Evolutionary conservation across 1,139 yeast genomes (phyloP).

Genomic region (Insectozyma bohioensis): DNA sequence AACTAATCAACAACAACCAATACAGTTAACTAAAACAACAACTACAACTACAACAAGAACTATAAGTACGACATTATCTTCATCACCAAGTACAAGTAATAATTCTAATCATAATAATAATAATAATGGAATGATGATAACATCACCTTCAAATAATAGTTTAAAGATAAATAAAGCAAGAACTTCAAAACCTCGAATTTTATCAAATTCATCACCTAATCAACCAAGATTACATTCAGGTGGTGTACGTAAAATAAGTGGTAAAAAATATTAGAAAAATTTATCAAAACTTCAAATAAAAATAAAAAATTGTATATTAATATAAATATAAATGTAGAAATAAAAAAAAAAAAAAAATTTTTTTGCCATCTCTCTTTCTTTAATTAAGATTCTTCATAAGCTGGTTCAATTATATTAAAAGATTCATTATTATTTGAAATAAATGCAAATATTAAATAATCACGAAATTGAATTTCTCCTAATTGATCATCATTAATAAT

Average conservation of each 20-base stretch:
- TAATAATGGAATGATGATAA: slow-evolving; percentile 10
- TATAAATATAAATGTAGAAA: neutral
- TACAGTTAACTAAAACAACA: slow-evolving; percentile 47
- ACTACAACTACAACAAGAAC: slow-evolving; percentile 52
- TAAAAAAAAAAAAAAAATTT: neutral
- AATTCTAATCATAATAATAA: slow-evolving; percentile 23
- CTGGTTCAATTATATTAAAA: slow-evolving; percentile 42
- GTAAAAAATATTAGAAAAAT: slow-evolving; percentile 15
- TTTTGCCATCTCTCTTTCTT: too few species aligned
- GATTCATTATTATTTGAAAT: slow-evolving; percentile 33
- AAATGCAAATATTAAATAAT: slow-evolving; percentile 44
- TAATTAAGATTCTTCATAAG: slow-evolving; percentile 44
- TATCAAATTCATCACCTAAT: slow-evolving; percentile 5
- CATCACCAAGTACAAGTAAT: slow-evolving; percentile 30
- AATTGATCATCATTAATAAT: slow-evolving; percentile 26
- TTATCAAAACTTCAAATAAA: too few species aligned
- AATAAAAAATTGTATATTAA: too few species aligned
- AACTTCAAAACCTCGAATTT: slow-evolving; percentile 11
- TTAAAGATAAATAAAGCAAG: slow-evolving; percentile 37
- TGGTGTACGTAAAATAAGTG: slow-evolving; percentile 41
- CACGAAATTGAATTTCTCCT: slow-evolving; percentile 29
- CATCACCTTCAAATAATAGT: slow-evolving; percentile 10
- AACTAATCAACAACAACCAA: slow-evolving; percentile 33
- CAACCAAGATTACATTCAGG: slow-evolving; percentile 36
- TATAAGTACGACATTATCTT: slow-evolving; percentile 45